A percentile compares a stretch with the other conserved stretches of the same genome.
phyloP scores from a whole-genome alignment of 108 stramenopile genomes.

The Phaeodactylum tricornutum region DNA sequence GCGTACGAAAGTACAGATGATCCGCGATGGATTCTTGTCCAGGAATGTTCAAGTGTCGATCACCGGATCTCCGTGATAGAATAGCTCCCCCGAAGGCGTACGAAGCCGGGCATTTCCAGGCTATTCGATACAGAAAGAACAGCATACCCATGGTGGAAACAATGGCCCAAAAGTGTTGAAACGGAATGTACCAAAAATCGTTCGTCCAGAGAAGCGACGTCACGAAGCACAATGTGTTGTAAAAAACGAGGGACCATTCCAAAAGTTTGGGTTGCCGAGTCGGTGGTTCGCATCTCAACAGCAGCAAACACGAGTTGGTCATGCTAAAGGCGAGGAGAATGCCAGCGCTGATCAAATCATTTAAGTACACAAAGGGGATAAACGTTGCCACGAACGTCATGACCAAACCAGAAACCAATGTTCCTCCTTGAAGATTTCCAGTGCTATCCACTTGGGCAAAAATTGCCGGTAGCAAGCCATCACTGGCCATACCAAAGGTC shows the following conservation, averaged over 20 bases:
- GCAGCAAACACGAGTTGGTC: conserved; percentile 52
- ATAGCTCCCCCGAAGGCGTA: conserved; percentile 9
- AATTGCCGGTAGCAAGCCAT: conserved; percentile 75
- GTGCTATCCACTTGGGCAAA: conserved; percentile 48
- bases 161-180: no score
- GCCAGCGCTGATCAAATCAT: conserved; percentile 83
- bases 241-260: conserved; percentile 16
- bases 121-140: no score
- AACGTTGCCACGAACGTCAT: conserved; percentile 72
- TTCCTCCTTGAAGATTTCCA: conserved; percentile 60
- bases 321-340: conserved; percentile 60
- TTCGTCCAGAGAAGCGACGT: no score
- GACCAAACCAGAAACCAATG: conserved; percentile 53
- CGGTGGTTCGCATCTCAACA: conserved; percentile 36
- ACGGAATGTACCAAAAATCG: no score
- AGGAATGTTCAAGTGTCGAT: no score
- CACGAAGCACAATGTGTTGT: conserved; percentile 26
- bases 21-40: not conserved
- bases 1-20: conserved; percentile 42
- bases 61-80: no score
- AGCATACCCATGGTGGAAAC: no score
- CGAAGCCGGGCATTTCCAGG: no score
- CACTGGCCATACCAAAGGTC: conserved; percentile 74
- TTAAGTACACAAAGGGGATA: conserved; percentile 67
- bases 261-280: conserved; percentile 16